Evolutionary conservation across 2,329 filamentous ascomycete species (phyloP).

Genomic region (Apiospora aurea): DNA sequence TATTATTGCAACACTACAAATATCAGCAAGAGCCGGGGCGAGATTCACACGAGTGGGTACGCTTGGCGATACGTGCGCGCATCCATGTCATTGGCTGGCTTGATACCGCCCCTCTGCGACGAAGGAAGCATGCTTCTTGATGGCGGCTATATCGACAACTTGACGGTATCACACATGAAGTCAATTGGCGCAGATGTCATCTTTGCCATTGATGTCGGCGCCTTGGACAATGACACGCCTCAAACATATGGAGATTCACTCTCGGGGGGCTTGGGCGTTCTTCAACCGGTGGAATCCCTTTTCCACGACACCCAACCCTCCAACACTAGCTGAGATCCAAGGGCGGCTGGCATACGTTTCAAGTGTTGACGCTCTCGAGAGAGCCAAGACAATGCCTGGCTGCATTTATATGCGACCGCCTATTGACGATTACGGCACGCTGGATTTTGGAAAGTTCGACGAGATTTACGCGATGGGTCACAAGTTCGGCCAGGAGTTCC

Average conservation of each 20-base stretch:
- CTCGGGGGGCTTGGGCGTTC: constrained; percentile 94
- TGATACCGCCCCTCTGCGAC: constrained; percentile 93
- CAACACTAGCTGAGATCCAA: constrained; percentile 95
- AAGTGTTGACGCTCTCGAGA: constrained; percentile 90
- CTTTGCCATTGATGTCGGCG: constrained; percentile 94
- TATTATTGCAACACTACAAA: constrained; percentile 99
- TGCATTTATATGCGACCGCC: constrained; percentile 97
- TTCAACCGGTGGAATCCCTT: constrained; percentile 98
- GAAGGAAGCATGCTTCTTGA: constrained; percentile 97
- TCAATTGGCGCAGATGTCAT: constrained; percentile 90
- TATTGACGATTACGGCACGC: constrained; percentile 89
- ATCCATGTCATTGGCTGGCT: constrained; percentile 93
- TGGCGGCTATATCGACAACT: constrained; percentile 95
- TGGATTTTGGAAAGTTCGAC: constrained; percentile 97
- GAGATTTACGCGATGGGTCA: constrained; percentile 95
- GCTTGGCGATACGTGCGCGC: constrained; percentile 97
- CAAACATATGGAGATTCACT: constrained; percentile 94
- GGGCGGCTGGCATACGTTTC: constrained; percentile 93
- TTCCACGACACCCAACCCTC: constrained; percentile 86
- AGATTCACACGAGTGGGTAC: constrained; percentile 95
- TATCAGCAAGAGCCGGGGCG: constrained; percentile 89
- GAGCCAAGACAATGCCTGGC: constrained; percentile 88
- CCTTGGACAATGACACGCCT: constrained; percentile 88
- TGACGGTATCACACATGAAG: constrained; percentile 98
- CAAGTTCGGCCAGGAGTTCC: constrained; percentile 80